Evolutionary conservation across 768 basidiomycete species (phyloP).

Genomic region (Mycena filopes): DNA sequence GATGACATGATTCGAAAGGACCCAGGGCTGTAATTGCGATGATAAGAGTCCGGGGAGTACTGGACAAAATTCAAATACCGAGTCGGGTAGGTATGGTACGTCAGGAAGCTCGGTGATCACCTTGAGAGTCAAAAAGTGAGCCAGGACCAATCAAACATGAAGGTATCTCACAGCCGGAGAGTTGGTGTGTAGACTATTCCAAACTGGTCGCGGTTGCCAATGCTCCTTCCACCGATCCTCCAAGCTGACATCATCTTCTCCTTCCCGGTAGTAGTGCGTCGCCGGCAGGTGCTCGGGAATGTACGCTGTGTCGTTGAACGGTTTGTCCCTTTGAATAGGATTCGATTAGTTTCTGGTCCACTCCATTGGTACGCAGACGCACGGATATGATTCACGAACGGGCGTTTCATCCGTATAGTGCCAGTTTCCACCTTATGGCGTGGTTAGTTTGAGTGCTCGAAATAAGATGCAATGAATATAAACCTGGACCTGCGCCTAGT

Average conservation of each 20-base stretch:
- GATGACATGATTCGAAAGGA: constrained; percentile 34
- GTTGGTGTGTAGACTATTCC: constrained; percentile 35
- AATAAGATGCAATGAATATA: too few relatives aligned
- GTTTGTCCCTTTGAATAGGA: constrained; percentile 14
- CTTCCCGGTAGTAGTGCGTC: constrained; percentile 27
- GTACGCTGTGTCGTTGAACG: constrained; percentile 7
- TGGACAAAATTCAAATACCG: constrained; percentile 9
- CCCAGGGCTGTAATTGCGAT: constrained; percentile 30
- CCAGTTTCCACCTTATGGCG: constrained; percentile 41
- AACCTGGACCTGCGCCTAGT: constrained; percentile 14
- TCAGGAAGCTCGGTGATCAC: constrained; percentile 37
- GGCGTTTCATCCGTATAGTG: constrained; percentile 38
- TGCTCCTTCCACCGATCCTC: constrained; percentile 36
- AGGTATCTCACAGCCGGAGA: constrained; percentile 23
- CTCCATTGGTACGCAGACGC: not conserved
- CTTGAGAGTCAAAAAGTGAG: not conserved
- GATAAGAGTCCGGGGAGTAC: not conserved
- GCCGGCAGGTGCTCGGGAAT: constrained; percentile 24
- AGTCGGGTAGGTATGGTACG: constrained; percentile 33
- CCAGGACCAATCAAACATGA: not conserved
- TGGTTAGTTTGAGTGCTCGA: too few relatives aligned
- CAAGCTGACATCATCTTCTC: constrained; percentile 25
- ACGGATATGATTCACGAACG: constrained; percentile 35
- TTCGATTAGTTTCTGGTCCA: too few relatives aligned
- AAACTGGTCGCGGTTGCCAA: constrained; percentile 36